Conservation (phyloP, 1,139 yeast species). For the Diutina ranongensis region DNA sequence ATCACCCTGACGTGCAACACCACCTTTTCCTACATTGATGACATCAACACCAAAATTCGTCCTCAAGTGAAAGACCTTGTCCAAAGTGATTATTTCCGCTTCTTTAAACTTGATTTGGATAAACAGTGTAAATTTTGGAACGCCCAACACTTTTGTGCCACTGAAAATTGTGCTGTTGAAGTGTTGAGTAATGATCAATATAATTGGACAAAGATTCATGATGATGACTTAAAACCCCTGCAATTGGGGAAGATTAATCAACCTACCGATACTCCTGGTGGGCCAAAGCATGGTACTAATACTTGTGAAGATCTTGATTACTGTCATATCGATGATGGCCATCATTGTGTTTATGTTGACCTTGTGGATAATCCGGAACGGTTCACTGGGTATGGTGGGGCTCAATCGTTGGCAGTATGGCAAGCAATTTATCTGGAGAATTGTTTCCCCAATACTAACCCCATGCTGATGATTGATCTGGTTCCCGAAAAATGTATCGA, state of each 20-base stretch:
- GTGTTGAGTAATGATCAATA: conserved; percentile 33
- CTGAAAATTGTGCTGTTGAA: conserved; percentile 90
- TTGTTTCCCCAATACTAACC: conserved; percentile 55
- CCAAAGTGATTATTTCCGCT: conserved; percentile 66
- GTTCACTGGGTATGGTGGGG: conserved; percentile 93
- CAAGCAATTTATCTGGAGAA: conserved; percentile 83
- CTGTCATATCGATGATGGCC: conserved; percentile 50
- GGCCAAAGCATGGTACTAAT: conserved; percentile 15
- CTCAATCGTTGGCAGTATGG: conserved; percentile 90
- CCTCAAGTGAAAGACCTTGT: conserved; percentile 48
- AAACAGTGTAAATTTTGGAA: conserved; percentile 86
- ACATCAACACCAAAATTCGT: conserved; percentile 22
- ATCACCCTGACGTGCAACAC: conserved; percentile 38
- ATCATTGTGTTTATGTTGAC: conserved; percentile 63
- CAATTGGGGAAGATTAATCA: conserved; percentile 44
- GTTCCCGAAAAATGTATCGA: conserved; percentile 57
- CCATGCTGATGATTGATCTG: conserved; percentile 24
- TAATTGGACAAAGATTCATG: conserved; percentile 48
- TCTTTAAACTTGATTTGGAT: conserved; percentile 77
- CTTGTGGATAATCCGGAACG: conserved; percentile 86
- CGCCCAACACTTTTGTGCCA: conserved; percentile 79
- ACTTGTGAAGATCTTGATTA: conserved; percentile 34
- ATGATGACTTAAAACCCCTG: conserved; percentile 65
- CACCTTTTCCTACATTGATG: conserved; percentile 34
- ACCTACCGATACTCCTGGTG: conserved; percentile 9